A percentile compares a stretch with the other conserved stretches of the same genome.
Conservation (phyloP, 2,329 filamentous ascomycete species). For the Chalaropsis thielavioides region DNA sequence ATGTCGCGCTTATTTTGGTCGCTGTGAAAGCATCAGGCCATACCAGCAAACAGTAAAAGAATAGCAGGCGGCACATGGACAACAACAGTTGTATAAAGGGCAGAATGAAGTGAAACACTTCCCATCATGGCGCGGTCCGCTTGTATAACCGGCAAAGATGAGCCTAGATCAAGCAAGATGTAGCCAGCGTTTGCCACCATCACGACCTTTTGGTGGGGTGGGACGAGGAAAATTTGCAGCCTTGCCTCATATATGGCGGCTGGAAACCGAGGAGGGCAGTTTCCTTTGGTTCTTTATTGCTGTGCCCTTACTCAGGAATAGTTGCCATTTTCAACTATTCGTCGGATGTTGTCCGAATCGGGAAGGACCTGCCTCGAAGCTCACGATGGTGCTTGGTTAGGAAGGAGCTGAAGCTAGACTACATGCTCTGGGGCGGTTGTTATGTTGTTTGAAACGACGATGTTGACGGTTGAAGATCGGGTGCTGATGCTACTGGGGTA, state of each 20-base stretch:
- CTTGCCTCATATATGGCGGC: background rate
- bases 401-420: too few relatives aligned
- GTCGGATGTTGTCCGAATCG: background rate
- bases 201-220: background rate
- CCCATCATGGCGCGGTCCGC: background rate
- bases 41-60: background rate
- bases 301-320: background rate
- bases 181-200: background rate
- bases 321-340: too few relatives aligned
- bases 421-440: too few relatives aligned
- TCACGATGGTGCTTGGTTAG: too few relatives aligned
- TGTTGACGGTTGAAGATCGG: too few relatives aligned
- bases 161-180: background rate
- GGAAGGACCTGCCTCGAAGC: background rate
- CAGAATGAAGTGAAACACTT: background rate
- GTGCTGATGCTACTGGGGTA: too few relatives aligned
- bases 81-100: background rate
- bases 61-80: background rate
- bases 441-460: too few relatives aligned
- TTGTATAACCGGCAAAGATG: background rate
- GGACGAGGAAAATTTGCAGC: background rate
- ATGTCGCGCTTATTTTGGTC: background rate
- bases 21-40: background rate
- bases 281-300: background rate
- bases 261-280: background rate